Conservation (phyloP, 352 stramenopile genomes). For the Pythium insidiosum region DNA sequence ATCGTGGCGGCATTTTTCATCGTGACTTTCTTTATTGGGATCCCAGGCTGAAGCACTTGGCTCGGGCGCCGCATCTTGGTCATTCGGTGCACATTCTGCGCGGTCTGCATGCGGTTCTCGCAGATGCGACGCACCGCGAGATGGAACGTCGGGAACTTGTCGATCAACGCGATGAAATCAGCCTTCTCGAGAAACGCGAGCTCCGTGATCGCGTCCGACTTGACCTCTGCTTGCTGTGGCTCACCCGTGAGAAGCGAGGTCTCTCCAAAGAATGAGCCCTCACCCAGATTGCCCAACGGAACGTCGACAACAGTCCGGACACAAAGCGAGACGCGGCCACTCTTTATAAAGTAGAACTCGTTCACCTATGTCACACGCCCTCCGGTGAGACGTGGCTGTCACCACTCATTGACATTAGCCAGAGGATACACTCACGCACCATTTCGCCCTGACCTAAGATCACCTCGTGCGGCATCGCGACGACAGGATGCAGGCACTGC, state of each 20-base stretch:
- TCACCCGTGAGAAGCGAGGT: slow-evolving; percentile 51
- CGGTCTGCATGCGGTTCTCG: slow-evolving; percentile 57
- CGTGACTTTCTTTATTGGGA: too few species aligned
- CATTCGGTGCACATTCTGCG: slow-evolving; percentile 59
- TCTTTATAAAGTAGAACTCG: slow-evolving; percentile 79
- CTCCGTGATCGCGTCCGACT: slow-evolving; percentile 53
- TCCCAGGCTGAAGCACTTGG: too few species aligned
- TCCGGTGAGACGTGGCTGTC: background rate
- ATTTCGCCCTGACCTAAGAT: slow-evolving; percentile 57
- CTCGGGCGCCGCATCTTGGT: slow-evolving; percentile 36
- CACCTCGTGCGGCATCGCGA: slow-evolving; percentile 59
- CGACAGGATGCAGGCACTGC: slow-evolving; percentile 50
- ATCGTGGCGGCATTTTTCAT: too few species aligned
- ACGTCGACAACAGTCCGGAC: slow-evolving; percentile 25
- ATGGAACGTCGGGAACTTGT: slow-evolving; percentile 69
- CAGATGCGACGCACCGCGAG: slow-evolving; percentile 54
- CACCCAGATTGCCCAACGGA: slow-evolving; percentile 53
- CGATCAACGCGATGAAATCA: slow-evolving; percentile 46
- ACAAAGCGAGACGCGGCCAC: slow-evolving; percentile 46
- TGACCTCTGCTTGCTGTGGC: slow-evolving; percentile 45
- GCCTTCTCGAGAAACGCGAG: slow-evolving; percentile 49
- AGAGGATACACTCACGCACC: slow-evolving; percentile 9
- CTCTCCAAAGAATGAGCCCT: slow-evolving; percentile 75
- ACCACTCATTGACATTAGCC: background rate
- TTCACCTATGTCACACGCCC: slow-evolving; percentile 12